Evolutionary conservation across 2,329 filamentous ascomycete species (phyloP).

Genomic region (Epichloe scottii): DNA sequence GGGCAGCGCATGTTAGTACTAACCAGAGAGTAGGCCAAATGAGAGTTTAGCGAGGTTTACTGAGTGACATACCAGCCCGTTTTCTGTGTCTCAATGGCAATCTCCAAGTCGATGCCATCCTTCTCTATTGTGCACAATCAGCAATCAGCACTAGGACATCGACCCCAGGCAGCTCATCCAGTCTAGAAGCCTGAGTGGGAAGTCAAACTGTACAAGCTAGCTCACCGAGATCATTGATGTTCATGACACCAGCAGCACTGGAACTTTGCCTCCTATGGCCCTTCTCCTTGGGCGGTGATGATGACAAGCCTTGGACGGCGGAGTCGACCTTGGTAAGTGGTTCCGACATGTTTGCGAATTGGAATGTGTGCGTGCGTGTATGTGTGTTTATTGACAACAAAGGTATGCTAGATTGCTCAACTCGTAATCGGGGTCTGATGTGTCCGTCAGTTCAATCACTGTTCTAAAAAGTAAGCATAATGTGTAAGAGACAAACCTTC

Average conservation of each 20-base stretch:
- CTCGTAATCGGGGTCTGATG: background rate
- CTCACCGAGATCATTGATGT: conserved; percentile 78
- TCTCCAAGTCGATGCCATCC: conserved; percentile 56
- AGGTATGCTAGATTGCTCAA: background rate
- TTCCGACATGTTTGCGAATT: conserved; percentile 24
- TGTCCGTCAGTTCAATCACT: background rate
- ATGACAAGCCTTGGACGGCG: conserved; percentile 66
- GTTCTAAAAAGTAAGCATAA: background rate
- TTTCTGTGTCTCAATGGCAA: conserved; percentile 73
- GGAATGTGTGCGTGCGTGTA: background rate
- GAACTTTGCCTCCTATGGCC: conserved; percentile 61
- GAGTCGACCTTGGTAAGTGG: conserved; percentile 84
- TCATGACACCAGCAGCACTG: conserved; percentile 51
- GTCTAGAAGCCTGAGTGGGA: background rate
- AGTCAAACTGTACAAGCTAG: conserved; percentile 8
- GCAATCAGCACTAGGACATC: background rate
- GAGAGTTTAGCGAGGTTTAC: too few relatives aligned
- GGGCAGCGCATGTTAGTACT: background rate
- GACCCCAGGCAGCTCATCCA: background rate
- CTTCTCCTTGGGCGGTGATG: conserved; percentile 55
- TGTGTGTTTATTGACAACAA: background rate
- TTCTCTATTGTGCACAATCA: conserved; percentile 42
- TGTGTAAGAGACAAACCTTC: conserved; percentile 4
- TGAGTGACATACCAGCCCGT: conserved; percentile 62
- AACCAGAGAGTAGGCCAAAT: background rate